Conservation (phyloP, 768 basidiomycete species). For the Lactarius sp. region DNA sequence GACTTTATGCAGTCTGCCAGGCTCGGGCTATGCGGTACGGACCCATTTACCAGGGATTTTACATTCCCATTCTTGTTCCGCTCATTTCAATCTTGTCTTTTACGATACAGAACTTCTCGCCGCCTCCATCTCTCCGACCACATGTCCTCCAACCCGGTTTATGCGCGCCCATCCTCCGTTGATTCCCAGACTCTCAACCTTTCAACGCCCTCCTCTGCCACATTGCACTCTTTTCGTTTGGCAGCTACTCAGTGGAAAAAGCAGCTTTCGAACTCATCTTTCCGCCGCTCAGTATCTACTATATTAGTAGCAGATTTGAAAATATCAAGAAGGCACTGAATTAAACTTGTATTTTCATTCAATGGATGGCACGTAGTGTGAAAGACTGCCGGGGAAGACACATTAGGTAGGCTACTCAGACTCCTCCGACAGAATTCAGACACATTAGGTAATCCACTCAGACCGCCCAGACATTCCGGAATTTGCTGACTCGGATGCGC, state of each 20-base stretch:
- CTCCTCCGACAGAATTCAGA: too few species aligned
- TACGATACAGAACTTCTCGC: conserved; percentile 14
- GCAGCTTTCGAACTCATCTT: conserved; percentile 15
- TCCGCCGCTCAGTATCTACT: conserved; percentile 17
- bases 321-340: too few species aligned
- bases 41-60: conserved; percentile 59
- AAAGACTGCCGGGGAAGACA: too few species aligned
- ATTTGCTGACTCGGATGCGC: too few species aligned
- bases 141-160: conserved; percentile 56
- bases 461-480: too few species aligned
- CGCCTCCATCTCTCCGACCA: conserved; percentile 35
- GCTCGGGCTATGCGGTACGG: conserved; percentile 44
- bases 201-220: conserved; percentile 29
- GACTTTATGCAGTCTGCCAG: conserved; percentile 64
- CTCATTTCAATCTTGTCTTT: conserved; percentile 8
- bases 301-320: too few species aligned
- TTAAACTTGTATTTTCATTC: too few species aligned
- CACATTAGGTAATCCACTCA: too few species aligned
- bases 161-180: conserved; percentile 52
- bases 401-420: too few species aligned
- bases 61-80: neutral
- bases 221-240: conserved; percentile 19
- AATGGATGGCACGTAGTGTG: too few species aligned
- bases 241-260: conserved; percentile 14
- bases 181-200: conserved; percentile 35